Conservation (phyloP, 192 early-diverging fungal genomes). For the Ambispora gerdemannii region DNA sequence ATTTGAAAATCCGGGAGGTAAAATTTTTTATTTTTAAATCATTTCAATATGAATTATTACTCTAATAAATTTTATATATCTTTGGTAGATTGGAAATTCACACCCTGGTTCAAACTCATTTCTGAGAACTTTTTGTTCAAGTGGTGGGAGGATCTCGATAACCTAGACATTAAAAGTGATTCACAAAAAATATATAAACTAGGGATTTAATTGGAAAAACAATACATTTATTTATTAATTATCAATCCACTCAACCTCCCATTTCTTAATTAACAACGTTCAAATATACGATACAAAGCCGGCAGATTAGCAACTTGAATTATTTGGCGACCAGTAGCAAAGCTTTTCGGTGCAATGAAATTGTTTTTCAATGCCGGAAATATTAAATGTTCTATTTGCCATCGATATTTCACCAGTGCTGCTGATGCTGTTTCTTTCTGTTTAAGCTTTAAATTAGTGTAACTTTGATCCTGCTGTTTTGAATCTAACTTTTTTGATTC, state of each 20-base stretch:
- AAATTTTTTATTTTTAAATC: not conserved
- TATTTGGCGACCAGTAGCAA: constrained; percentile 59
- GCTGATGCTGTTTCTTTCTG: constrained; percentile 29
- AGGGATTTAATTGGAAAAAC: not conserved
- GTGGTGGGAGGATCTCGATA: constrained; percentile 86
- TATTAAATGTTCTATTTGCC: constrained; percentile 73
- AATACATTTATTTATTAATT: not conserved
- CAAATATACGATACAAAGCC: constrained; percentile 95
- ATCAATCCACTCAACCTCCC: not conserved
- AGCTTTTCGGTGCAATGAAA: constrained; percentile 62
- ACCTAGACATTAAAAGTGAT: constrained; percentile 5
- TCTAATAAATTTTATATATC: constrained; percentile 25
- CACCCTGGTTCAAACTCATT: constrained; percentile 97
- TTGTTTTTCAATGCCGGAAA: constrained; percentile 76
- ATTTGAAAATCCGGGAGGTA: constrained; percentile 57
- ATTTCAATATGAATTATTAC: not conserved
- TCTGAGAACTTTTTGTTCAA: constrained; percentile 88
- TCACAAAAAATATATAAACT: constrained; percentile 14
- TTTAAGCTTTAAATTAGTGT: too few species aligned
- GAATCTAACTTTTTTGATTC: too few species aligned
- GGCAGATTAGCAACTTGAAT: constrained; percentile 78
- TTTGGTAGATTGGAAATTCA: constrained; percentile 63
- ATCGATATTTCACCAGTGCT: constrained; percentile 45
- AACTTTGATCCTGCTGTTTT: too few species aligned
- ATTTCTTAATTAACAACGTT: constrained; percentile 71